Conservation (phyloP, 1,284 basidiomycete genomes). For the Mycosarcoma mackinlayi region DNA sequence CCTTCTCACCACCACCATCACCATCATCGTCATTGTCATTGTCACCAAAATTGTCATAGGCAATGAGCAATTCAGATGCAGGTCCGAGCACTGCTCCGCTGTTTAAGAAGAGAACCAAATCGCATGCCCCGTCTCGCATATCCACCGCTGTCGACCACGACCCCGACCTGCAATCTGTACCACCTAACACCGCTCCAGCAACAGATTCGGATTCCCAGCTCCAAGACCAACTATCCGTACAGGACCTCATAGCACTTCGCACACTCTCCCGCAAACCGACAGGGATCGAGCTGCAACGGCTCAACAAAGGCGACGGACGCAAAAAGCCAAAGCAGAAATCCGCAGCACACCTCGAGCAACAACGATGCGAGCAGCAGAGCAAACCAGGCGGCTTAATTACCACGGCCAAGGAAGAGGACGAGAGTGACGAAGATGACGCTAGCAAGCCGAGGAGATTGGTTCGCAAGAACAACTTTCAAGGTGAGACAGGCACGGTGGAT, state of each 20-base stretch:
- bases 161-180: background rate
- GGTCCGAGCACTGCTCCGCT: slow-evolving; percentile 19
- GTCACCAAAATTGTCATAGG: too few relatives aligned
- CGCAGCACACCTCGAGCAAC: slow-evolving; percentile 13
- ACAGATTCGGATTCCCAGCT: background rate
- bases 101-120: slow-evolving; percentile 28
- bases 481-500: slow-evolving; percentile 93
- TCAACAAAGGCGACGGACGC: slow-evolving; percentile 84
- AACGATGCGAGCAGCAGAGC: slow-evolving; percentile 51
- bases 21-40: background rate
- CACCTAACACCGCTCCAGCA: background rate
- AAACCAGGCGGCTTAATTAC: slow-evolving; percentile 34
- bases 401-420: slow-evolving; percentile 9
- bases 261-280: slow-evolving; percentile 77
- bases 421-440: slow-evolving; percentile 58
- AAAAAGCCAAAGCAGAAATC: slow-evolving; percentile 72
- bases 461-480: slow-evolving; percentile 90
- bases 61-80: slow-evolving; percentile 22
- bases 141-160: slow-evolving; percentile 5
- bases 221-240: slow-evolving; percentile 69
- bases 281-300: slow-evolving; percentile 85
- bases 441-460: slow-evolving; percentile 71
- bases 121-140: slow-evolving; percentile 11
- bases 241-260: slow-evolving; percentile 86
- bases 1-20: slow-evolving; percentile 10